phyloP scores from a whole-genome alignment of 1,284 basidiomycete genomes.

The Agroathelia rolfsii region DNA sequence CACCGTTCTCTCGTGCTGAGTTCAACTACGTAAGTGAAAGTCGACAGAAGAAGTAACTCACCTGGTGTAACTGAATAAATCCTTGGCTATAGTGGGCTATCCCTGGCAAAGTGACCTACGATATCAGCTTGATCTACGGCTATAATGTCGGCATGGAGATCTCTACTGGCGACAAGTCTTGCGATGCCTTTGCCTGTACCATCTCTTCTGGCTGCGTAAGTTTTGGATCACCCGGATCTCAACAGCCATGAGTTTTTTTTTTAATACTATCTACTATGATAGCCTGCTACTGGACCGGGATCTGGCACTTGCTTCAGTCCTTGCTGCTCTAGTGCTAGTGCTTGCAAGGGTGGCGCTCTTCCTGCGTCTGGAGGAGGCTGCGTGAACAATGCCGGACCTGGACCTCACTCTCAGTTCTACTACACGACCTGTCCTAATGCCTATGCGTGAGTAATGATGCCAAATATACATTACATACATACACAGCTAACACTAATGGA shows the following conservation, averaged over 20 bases:
- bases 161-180: slow-evolving; percentile 18
- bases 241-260: not conserved
- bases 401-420: slow-evolving; percentile 22
- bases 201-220: slow-evolving; percentile 13
- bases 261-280: not conserved
- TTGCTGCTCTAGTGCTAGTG: slow-evolving; percentile 17
- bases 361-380: slow-evolving; percentile 21
- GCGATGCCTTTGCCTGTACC: slow-evolving; percentile 22
- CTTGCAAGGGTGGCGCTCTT: slow-evolving; percentile 19
- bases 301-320: slow-evolving; percentile 17
- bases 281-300: slow-evolving; percentile 21
- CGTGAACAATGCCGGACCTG: slow-evolving; percentile 17
- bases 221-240: not conserved
- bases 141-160: slow-evolving; percentile 28
- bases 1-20: slow-evolving; percentile 23
- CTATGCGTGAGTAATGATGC: no score
- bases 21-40: slow-evolving; percentile 16
- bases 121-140: slow-evolving; percentile 26
- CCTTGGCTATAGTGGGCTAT: slow-evolving; percentile 15
- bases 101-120: slow-evolving; percentile 23
- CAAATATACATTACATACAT: no score
- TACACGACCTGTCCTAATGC: slow-evolving; percentile 15
- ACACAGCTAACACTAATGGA: no score
- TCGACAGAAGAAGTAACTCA: not conserved
- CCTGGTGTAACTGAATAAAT: not conserved